These are phyloP conservation scores for Suaeda aralocaspica DNA, from an alignment of 148 eudicot genomes.

Conservation along the genomic window DNA sequence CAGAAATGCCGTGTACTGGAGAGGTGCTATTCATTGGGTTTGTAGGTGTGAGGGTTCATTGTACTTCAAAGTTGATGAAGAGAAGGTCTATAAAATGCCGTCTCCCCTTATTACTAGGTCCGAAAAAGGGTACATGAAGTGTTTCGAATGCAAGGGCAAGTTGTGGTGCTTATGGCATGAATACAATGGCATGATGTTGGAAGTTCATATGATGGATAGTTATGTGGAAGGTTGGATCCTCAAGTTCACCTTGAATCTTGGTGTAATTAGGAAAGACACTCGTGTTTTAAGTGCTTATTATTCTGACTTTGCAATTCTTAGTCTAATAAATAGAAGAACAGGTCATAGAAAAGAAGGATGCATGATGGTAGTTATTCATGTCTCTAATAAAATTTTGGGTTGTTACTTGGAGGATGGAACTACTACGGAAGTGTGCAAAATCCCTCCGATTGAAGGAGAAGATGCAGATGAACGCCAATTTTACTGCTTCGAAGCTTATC, in stretches of 20 bases:
- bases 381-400: neutral
- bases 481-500: neutral
- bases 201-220: neutral
- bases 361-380: constrained; percentile 3
- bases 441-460: neutral
- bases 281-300: neutral
- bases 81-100: neutral
- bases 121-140: constrained; percentile 5
- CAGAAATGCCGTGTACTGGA: neutral
- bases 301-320: neutral
- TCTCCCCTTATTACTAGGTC: neutral
- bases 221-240: constrained; percentile 2
- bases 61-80: constrained; percentile 1
- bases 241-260: constrained; percentile 3
- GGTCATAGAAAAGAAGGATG: neutral
- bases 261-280: neutral
- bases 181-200: neutral
- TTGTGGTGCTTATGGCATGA: neutral
- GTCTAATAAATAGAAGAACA: neutral
- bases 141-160: constrained; percentile 5
- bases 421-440: neutral
- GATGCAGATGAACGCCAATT: neutral
- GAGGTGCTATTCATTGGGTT: neutral
- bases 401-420: neutral
- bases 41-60: neutral